Conservation (phyloP, 1,139 yeast genomes). For the Saccharomyces pastorianus region DNA sequence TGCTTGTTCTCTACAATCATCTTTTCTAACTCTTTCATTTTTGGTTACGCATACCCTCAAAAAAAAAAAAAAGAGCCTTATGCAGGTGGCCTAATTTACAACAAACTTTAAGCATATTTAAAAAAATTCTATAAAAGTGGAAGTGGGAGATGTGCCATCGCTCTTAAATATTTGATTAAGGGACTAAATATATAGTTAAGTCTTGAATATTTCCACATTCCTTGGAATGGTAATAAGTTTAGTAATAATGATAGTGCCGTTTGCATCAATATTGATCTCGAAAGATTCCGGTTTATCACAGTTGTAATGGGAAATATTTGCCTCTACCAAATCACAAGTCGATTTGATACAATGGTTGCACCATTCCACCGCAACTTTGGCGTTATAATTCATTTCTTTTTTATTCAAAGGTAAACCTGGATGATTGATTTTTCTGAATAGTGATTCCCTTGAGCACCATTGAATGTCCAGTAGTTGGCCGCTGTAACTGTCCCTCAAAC, state of each 20-base stretch:
- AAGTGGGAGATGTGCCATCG: too few relatives aligned
- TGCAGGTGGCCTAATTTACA: too few relatives aligned
- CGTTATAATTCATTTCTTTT: slow-evolving; percentile 20
- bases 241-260: slow-evolving; percentile 3
- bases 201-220: neutral
- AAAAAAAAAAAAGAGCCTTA: neutral
- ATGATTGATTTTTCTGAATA: slow-evolving; percentile 18
- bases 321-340: slow-evolving; percentile 15
- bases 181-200: too few relatives aligned
- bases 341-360: slow-evolving; percentile 18
- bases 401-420: slow-evolving; percentile 10
- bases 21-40: too few relatives aligned
- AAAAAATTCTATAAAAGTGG: neutral
- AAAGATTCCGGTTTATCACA: slow-evolving; percentile 12
- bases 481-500: slow-evolving; percentile 21
- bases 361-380: slow-evolving; percentile 27
- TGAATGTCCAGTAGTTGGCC: slow-evolving; percentile 21
- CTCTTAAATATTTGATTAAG: too few relatives aligned
- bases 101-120: too few relatives aligned
- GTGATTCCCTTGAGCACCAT: slow-evolving; percentile 15
- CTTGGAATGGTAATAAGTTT: slow-evolving; percentile 1
- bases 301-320: slow-evolving; percentile 2
- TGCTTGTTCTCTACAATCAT: too few relatives aligned
- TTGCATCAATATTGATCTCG: slow-evolving; percentile 11
- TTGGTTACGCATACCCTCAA: neutral